Percentiles rank a stretch among this genome's conserved stretches.
These are phyloP conservation scores for Halenospora varia DNA, from an alignment of 495 filamentous ascomycete genomes.

Conservation along the genomic window DNA sequence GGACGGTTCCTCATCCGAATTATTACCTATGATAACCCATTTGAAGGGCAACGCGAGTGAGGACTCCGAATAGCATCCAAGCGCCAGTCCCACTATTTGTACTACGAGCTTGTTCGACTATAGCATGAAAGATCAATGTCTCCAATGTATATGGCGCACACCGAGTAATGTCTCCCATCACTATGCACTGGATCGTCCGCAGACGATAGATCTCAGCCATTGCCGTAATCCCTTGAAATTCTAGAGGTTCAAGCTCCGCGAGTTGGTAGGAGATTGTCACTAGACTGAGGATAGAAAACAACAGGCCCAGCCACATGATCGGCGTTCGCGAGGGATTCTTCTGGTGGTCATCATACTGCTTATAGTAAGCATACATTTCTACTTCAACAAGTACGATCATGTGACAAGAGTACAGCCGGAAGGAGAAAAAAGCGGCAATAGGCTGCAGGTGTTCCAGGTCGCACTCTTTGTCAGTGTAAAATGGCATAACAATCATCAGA, in stretches of 20 bases:
- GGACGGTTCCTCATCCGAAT: too few relatives aligned
- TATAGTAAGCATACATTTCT: too few relatives aligned
- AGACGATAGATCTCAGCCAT: conserved; percentile 56
- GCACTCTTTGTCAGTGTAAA: too few relatives aligned
- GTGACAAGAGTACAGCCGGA: too few relatives aligned
- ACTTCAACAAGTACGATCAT: too few relatives aligned
- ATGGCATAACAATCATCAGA: too few relatives aligned
- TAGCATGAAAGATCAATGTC: conserved; percentile 30
- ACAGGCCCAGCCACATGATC: conserved; percentile 27
- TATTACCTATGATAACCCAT: conserved; percentile 35
- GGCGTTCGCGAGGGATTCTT: conserved; percentile 15
- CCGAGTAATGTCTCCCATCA: conserved; percentile 49
- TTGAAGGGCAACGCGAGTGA: conserved; percentile 32
- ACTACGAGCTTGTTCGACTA: conserved; percentile 24
- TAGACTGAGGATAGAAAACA: conserved; percentile 63
- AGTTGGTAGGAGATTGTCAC: conserved; percentile 64
- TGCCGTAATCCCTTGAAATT: conserved; percentile 53
- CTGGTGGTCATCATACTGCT: conserved; percentile 22
- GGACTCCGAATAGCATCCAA: conserved; percentile 34
- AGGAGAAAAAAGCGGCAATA: too few relatives aligned
- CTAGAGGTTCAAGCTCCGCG: conserved; percentile 61
- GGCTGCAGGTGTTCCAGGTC: too few relatives aligned
- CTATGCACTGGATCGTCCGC: conserved; percentile 30
- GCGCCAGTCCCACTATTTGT: conserved; percentile 23
- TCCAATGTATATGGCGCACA: conserved; percentile 35